Base-by-base conservation (phyloP, 2,329 filamentous ascomycete species). In the Diaporthe australafricana region DNA sequence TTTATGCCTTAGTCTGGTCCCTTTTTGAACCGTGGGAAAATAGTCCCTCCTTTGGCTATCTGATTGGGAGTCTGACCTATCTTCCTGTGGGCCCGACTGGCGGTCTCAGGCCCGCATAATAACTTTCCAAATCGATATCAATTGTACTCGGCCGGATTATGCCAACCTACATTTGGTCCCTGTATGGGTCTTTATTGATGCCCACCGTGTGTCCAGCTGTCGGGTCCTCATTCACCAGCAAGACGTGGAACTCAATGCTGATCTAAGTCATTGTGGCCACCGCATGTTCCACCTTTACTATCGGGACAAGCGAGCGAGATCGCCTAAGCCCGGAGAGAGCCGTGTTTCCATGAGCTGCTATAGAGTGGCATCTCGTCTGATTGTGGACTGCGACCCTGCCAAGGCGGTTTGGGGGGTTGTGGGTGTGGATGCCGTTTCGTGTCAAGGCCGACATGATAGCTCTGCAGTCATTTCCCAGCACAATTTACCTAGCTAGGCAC, bases 21-120 rank as follows among this genome's bases (percentile, higher is more conserved):
- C 40, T 60, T 7, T 20, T 42, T 20, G 17, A 35, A 27, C n/a
- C 20, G 22, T 57, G n/a, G 12, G 7, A 27, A 35, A 16, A 22
- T n/a, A n/a, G n/a, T 35, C 27, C 27, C 42, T 35, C 27, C n/a
- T 63, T n/a, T 32, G 57, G 60, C 20, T 63, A 63, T 27, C 60
- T 63, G 42, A 63, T 63, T 25, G 42, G 57, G 42, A 48, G 42
- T 63, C 60, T 63, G 60, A 48, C 60, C 12, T 48, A 20, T 32
- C 22, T 63, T 63, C 42, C 60, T 35, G 27, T 63, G 42, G 60
- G 60, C 27, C 60, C 20, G 12, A 63, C 30, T 48, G 42, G n/a
- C 20, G 42, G 42, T 50, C 60, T 48, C 17, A 11, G 42, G 42
- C 30, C 42, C 6, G 30, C 32, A 62, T 27, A 30, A 7, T 17